Evolutionary conservation across 2,329 filamentous ascomycete genomes (phyloP).

Genomic region (Hypoxylon sp.): DNA sequence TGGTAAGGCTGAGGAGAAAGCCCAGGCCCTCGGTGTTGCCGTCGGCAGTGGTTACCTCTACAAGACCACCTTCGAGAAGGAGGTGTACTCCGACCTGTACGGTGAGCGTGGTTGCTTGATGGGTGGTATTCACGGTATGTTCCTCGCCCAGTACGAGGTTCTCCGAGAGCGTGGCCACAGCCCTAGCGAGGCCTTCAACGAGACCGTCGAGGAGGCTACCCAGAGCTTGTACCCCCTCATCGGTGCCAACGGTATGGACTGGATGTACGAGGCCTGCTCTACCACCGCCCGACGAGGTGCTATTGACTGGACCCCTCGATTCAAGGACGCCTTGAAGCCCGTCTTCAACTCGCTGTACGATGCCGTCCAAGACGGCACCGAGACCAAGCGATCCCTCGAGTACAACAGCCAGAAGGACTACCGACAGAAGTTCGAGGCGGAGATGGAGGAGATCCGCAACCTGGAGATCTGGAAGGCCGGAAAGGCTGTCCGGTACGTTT

Average conservation of each 20-base stretch:
- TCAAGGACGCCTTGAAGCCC: slow-evolving; percentile 99
- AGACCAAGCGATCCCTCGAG: slow-evolving; percentile 96
- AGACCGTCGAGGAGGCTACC: slow-evolving; percentile 99
- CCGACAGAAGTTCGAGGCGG: slow-evolving; percentile 95
- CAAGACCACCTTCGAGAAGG: slow-evolving; percentile 99
- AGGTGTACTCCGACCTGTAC: slow-evolving; percentile 99
- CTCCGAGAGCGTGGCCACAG: slow-evolving; percentile 98
- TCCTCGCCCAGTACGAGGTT: slow-evolving; percentile 99
- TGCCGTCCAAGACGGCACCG: slow-evolving; percentile 86
- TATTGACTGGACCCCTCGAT: slow-evolving; percentile 96
- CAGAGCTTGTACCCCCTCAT: slow-evolving; percentile 98
- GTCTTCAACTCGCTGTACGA: slow-evolving; percentile 98
- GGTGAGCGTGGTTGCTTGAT: slow-evolving; percentile 99
- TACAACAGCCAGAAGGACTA: slow-evolving; percentile 98
- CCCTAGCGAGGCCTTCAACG: slow-evolving; percentile 99
- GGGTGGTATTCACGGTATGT: slow-evolving; percentile 99
- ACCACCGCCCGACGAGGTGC: slow-evolving; percentile 97
- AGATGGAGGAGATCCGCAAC: slow-evolving; percentile 98
- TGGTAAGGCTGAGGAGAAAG: slow-evolving; percentile 98
- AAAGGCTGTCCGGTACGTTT: slow-evolving; percentile 84
- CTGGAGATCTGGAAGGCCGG: slow-evolving; percentile 99
- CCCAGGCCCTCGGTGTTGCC: slow-evolving; percentile 93
- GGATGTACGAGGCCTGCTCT: slow-evolving; percentile 99
- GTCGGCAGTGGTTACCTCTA: slow-evolving; percentile 99
- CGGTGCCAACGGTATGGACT: slow-evolving; percentile 98